phyloP scores from a whole-genome alignment of 176 grass and related monocot species.

The Rhynchospora tenuis region DNA sequence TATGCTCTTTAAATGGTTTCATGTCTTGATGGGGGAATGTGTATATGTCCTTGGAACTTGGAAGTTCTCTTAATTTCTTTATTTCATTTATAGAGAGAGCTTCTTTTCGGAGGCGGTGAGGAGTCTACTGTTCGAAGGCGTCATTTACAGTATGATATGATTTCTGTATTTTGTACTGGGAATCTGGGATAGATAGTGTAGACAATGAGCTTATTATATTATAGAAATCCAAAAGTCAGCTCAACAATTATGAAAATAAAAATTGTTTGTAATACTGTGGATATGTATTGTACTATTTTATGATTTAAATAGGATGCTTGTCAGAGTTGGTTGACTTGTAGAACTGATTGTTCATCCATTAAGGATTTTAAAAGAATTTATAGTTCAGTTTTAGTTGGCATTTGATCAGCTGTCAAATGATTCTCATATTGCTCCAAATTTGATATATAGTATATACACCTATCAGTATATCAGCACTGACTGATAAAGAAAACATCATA shows the following conservation, averaged over 20 bases:
- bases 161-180: neutral
- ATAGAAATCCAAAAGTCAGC: neutral
- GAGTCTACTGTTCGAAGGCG: conserved; percentile 55
- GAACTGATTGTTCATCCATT: neutral
- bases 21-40: neutral
- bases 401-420: neutral
- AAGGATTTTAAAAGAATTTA: neutral
- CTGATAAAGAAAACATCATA: neutral
- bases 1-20: neutral
- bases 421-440: neutral
- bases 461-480: neutral
- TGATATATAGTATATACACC: neutral
- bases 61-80: conserved; percentile 26
- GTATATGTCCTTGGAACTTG: conserved; percentile 18
- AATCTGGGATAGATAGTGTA: neutral
- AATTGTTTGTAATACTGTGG: neutral
- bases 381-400: neutral
- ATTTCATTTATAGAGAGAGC: conserved; percentile 56
- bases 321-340: neutral
- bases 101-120: conserved; percentile 63
- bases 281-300: neutral
- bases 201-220: neutral
- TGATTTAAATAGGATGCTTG: neutral
- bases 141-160: conserved; percentile 63
- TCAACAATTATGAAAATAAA: neutral